Conservation (phyloP, 106 monocot genomes). For the Platanthera guangdongensis region DNA sequence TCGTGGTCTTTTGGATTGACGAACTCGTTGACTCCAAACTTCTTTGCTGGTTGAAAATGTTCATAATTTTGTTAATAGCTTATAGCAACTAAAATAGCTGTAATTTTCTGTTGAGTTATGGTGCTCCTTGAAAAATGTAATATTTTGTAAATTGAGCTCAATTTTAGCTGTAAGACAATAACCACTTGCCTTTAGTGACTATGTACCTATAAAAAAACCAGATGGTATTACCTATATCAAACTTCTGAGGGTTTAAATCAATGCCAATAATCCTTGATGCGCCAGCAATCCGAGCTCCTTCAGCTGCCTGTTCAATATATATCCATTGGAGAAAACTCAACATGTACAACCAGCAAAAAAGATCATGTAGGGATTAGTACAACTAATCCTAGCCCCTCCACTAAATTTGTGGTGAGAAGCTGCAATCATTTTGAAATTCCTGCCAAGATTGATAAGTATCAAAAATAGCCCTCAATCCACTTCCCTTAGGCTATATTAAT, state of each 20-base stretch:
- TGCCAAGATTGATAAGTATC: no score
- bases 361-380: not conserved
- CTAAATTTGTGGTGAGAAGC: no score
- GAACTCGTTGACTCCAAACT: constrained; percentile 39
- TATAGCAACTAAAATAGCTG: not conserved
- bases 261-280: constrained; percentile 42
- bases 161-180: not conserved
- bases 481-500: no score
- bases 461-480: no score
- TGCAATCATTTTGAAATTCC: no score
- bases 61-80: not conserved
- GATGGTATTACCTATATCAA: constrained; percentile 25
- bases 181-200: not conserved
- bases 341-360: not conserved
- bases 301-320: constrained; percentile 23
- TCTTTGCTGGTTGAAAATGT: constrained; percentile 17
- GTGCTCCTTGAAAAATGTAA: no score
- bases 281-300: constrained; percentile 36
- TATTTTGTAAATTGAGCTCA: no score
- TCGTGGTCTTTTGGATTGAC: constrained; percentile 42
- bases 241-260: constrained; percentile 27
- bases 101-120: not conserved
- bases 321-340: not conserved
- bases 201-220: not conserved
- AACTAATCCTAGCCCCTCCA: not conserved